These are phyloP conservation scores for Eimeria tenella DNA, from an alignment of 169 alveolate genomes.

Conservation along the genomic window DNA sequence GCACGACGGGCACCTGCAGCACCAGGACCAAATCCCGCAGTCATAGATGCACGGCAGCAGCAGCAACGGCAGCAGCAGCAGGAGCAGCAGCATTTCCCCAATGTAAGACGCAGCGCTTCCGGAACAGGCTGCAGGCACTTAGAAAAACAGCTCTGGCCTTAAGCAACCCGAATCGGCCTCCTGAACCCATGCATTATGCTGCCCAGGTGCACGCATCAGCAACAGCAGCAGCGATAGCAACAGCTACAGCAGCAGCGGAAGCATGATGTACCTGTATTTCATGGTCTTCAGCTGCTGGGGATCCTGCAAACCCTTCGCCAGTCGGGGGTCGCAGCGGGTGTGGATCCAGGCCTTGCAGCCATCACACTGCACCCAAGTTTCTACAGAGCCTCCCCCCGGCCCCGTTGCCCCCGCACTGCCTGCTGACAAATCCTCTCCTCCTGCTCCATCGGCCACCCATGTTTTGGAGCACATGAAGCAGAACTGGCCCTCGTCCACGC, in stretches of 20 bases:
- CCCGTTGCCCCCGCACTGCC: not conserved
- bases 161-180: no score
- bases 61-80: not conserved
- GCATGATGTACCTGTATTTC: not conserved
- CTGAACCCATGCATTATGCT: no score
- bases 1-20: slow-evolving; percentile 85
- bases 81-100: not conserved
- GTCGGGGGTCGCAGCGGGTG: slow-evolving; percentile 47
- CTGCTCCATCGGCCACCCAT: slow-evolving; percentile 61
- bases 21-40: not conserved
- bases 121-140: not conserved
- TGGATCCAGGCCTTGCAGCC: slow-evolving; percentile 68
- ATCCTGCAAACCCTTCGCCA: not conserved
- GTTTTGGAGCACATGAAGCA: slow-evolving; percentile 40
- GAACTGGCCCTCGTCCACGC: slow-evolving; percentile 72
- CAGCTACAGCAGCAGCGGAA: not conserved
- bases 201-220: not conserved
- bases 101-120: not conserved
- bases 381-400: not conserved
- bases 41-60: not conserved
- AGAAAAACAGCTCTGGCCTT: no score
- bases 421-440: not conserved
- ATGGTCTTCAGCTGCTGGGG: slow-evolving; percentile 31
- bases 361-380: slow-evolving; percentile 52
- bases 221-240: not conserved